Evolutionary conservation across 2,329 filamentous ascomycete species (phyloP).

Genomic region (Sphaerulina musiva): DNA sequence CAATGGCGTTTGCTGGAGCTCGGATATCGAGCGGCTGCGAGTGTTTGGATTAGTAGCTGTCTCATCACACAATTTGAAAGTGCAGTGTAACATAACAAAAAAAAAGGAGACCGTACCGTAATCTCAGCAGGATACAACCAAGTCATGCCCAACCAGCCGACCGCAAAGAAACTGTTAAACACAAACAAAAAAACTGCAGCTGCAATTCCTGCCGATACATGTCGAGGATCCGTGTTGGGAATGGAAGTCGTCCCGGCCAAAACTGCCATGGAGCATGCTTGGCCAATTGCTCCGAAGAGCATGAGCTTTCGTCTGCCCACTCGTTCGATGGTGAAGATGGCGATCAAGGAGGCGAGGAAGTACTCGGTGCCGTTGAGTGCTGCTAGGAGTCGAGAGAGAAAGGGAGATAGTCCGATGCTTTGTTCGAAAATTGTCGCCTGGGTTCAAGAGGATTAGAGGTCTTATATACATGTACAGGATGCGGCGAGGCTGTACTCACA

Average conservation of each 20-base stretch:
- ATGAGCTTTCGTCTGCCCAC: conserved; percentile 60
- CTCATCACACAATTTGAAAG: too few relatives aligned
- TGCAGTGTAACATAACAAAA: too few relatives aligned
- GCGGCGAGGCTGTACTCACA: too few relatives aligned
- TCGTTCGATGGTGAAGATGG: conserved; percentile 46
- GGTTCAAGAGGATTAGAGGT: too few relatives aligned
- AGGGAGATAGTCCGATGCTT: conserved; percentile 46
- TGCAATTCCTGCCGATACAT: conserved; percentile 31
- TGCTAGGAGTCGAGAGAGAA: conserved; percentile 45
- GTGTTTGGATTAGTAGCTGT: conserved; percentile 25
- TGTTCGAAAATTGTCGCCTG: conserved; percentile 47
- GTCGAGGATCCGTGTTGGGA: conserved; percentile 11
- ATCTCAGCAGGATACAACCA: conserved; percentile 18
- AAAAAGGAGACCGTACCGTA: neutral
- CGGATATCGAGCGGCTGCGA: conserved; percentile 31
- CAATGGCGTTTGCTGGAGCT: conserved; percentile 35
- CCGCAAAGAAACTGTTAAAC: conserved; percentile 35
- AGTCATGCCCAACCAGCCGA: conserved; percentile 32
- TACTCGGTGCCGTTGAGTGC: conserved; percentile 51
- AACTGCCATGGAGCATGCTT: conserved; percentile 28
- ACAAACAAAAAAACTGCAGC: conserved; percentile 37
- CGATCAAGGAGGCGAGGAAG: conserved; percentile 45
- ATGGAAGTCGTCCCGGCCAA: conserved; percentile 28
- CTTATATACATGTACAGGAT: too few relatives aligned
- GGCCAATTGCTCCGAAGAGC: conserved; percentile 55